Conservation (phyloP, 2,329 filamentous ascomycete species). For the Aurifilum marmelostoma region DNA sequence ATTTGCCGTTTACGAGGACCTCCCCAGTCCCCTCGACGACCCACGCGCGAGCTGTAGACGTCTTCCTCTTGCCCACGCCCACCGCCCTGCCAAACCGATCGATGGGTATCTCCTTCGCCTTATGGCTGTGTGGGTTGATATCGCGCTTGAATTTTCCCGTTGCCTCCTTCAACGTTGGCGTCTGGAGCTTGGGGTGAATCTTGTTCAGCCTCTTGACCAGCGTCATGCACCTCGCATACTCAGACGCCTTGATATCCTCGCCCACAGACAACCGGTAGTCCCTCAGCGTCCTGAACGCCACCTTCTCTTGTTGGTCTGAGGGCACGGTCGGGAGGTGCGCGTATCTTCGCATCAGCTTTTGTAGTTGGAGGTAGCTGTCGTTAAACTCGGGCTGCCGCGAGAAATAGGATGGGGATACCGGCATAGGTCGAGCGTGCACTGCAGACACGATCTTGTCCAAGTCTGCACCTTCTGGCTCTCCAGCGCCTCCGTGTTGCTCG, state of each 20-base stretch:
- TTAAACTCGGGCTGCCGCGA: slow-evolving; percentile 83
- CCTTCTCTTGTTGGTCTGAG: slow-evolving; percentile 67
- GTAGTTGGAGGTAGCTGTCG: slow-evolving; percentile 77
- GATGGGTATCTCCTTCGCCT: slow-evolving; percentile 64
- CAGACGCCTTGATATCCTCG: slow-evolving; percentile 73
- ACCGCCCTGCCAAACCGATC: slow-evolving; percentile 79
- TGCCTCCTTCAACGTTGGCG: slow-evolving; percentile 66
- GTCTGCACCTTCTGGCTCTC: neutral
- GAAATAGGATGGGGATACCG: slow-evolving; percentile 92
- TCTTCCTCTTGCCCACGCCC: slow-evolving; percentile 85
- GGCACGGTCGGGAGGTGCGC: slow-evolving; percentile 71
- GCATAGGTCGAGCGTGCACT: slow-evolving; percentile 72
- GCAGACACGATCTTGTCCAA: neutral
- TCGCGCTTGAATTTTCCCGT: slow-evolving; percentile 74
- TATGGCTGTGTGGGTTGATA: slow-evolving; percentile 70
- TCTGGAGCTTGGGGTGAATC: slow-evolving; percentile 79
- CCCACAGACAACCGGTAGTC: slow-evolving; percentile 74
- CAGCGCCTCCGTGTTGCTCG: neutral
- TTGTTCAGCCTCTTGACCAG: slow-evolving; percentile 80
- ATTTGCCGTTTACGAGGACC: slow-evolving; percentile 86
- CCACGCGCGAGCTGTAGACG: slow-evolving; percentile 80
- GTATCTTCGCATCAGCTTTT: slow-evolving; percentile 72
- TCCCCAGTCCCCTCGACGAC: slow-evolving; percentile 93
- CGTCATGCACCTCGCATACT: slow-evolving; percentile 76
- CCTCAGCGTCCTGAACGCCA: slow-evolving; percentile 78